Evolutionary conservation across 2,329 filamentous ascomycete genomes (phyloP).

Genomic region (Bipolaris bicolor): DNA sequence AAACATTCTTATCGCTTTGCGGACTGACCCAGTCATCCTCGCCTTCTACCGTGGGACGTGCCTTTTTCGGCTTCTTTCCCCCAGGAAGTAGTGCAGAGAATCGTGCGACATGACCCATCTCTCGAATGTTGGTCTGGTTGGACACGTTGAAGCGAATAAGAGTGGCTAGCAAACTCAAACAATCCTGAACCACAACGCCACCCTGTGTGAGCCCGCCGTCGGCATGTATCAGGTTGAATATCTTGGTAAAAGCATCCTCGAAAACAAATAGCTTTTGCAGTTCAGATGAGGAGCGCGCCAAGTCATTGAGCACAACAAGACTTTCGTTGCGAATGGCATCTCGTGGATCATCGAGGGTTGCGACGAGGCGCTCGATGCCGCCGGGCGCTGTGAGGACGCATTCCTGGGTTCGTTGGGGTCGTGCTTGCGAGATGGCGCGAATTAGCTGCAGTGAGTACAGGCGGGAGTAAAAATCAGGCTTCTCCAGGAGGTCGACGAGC

Average conservation of each 20-base stretch:
- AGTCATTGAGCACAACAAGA: conserved; percentile 81
- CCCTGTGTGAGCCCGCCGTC: conserved; percentile 86
- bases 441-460: conserved; percentile 91
- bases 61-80: conserved; percentile 62
- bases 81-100: conserved; percentile 72
- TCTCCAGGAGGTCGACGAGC: conserved; percentile 86
- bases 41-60: conserved; percentile 60
- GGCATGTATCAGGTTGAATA: conserved; percentile 79
- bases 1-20: conserved; percentile 87
- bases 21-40: conserved; percentile 76
- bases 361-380: conserved; percentile 85
- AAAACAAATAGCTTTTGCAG: conserved; percentile 96
- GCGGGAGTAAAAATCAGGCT: conserved; percentile 85
- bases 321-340: conserved; percentile 87
- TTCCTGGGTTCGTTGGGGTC: conserved; percentile 91
- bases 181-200: conserved; percentile 88
- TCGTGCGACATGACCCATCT: conserved; percentile 80
- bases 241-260: conserved; percentile 86
- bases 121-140: conserved; percentile 92
- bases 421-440: conserved; percentile 80
- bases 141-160: conserved; percentile 84
- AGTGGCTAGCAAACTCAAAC: conserved; percentile 87
- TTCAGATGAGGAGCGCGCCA: conserved; percentile 85
- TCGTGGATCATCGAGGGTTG: conserved; percentile 79
- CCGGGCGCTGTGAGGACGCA: conserved; percentile 88